Base-by-base conservation (phyloP, 768 basidiomycete species). In the Candolleomyces efflorescens region DNA sequence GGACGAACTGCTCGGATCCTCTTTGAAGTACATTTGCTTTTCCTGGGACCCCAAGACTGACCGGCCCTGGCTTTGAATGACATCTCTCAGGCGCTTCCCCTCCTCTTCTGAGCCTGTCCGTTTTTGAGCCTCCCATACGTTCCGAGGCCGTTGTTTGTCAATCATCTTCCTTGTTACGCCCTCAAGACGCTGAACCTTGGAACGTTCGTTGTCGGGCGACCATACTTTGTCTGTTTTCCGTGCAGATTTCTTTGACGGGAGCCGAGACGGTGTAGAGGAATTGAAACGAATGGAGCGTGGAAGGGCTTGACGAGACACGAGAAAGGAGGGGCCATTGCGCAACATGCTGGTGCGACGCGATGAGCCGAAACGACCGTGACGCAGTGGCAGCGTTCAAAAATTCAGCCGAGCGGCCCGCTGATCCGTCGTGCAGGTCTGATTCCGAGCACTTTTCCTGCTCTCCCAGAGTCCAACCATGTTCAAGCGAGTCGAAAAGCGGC, bases 401-500 rank as follows among this genome's bases (percentile, higher is more conserved):
- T 43, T 36, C n/a, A 39, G 57, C 53, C 67, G 67, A 64, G n/a
- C 67, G 32, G 32, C 32, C 32, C 32, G 32, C 7, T 32, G 32
- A 32, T 32, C 32, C 67, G 65, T 48, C 43, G 37, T 4, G 38
- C 60, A 56, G 56, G 53, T 13, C 26, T 43, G 22, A 43, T 56
- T 49, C 53, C 54, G 54, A 45, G 18, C 38, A 44, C 53, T 27
- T 15, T 43, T 23, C 27, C 39, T 39, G 17, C 13, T 51, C 37
- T 55, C 27, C n/a, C 46, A 51, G 45, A 47, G 38, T 43, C 36
- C 15, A 48, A 49, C 44, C 49, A 92, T 92, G 90, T 90, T 90
- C 77, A 92, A 92, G 72, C 82, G 90, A 59, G 77, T 90, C 6
- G 85, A 85, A 62, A 90, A 85, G 67, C 80, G 85, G 47, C 79